Evolutionary conservation across 2,329 filamentous ascomycete species (phyloP), one percentile per base, ranked within the genome.

Genomic region (Pseudopyricularia javanii): DNA sequence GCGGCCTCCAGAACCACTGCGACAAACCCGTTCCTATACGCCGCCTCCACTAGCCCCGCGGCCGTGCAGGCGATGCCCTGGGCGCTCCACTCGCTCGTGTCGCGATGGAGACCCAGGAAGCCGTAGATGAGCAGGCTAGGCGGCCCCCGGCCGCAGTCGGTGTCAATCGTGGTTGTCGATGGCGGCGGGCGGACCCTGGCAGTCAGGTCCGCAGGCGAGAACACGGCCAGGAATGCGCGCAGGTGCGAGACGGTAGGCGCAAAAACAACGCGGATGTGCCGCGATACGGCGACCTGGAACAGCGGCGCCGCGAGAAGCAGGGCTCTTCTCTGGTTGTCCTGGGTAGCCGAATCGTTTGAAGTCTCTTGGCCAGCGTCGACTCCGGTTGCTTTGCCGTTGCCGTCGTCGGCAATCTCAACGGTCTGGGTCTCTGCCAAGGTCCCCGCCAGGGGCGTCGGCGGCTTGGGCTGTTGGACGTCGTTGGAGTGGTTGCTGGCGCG

Each of bases 191-290:
- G 50, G n/a, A 40, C 59, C 15, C 59, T 64, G 8, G 70, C 69
- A 14, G 49, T n/a, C 22, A 20, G 15, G 53, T 69, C 63, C 1
- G 59, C 57, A 2, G 65, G 57, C 17, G 68, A 68, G 55, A 80
- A 76, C 51, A 79, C 74, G 43, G 85, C 74, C 17, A 96, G 74
- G 61, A 85, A 88, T 34, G 88, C 88, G 52, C 88, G 83, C 7
- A 95, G 77, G 64, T 87, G 83, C 22, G 86, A 82, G 52, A 93
- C 76, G 2, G 85, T 88, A 0, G 88, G 82, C 53, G 82, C 78
- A 67, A 94, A 96, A 34, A 80, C 70, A 8, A 91, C 66, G 53
- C 79, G 80, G 56, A 94, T 76, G 60, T 83, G 80, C 30, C 81
- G 78, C 7, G 88, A 84, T 3, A 78, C 75, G 48, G 83, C 79